These are phyloP conservation scores for Fusarium hostae DNA, from an alignment of 2,329 filamentous ascomycete species.

Conservation along the genomic window DNA sequence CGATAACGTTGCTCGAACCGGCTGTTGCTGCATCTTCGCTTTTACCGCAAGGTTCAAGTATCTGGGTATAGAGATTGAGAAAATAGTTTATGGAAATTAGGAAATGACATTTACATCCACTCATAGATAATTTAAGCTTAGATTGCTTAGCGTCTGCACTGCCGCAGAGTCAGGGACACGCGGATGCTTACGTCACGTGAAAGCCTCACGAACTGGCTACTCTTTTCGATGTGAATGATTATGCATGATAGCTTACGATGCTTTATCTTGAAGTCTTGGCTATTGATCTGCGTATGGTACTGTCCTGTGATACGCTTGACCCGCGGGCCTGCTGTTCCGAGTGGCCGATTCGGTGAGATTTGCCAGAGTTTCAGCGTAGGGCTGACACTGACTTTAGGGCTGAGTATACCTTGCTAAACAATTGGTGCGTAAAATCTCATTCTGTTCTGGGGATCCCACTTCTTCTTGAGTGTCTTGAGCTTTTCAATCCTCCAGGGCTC, in stretches of 20 bases:
- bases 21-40: conserved; percentile 1
- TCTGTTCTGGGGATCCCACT: conserved; percentile 56
- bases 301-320: background rate
- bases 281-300: background rate
- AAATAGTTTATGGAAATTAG: no score
- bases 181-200: conserved; percentile 19
- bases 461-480: conserved; percentile 56
- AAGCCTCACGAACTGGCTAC: background rate
- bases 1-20: conserved; percentile 12
- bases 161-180: background rate
- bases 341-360: background rate
- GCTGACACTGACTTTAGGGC: background rate
- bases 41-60: rapidly evolving
- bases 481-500: conserved; percentile 54
- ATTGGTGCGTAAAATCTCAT: conserved; percentile 45
- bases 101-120: background rate
- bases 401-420: conserved; percentile 11
- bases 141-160: background rate
- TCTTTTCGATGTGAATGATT: background rate
- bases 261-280: background rate
- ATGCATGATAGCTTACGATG: background rate
- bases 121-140: conserved; percentile 19
- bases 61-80: background rate
- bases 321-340: background rate
- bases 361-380: background rate